These are phyloP conservation scores for Elongisporangium undulatum DNA, from an alignment of 352 stramenopile species.

Conservation along the genomic window DNA sequence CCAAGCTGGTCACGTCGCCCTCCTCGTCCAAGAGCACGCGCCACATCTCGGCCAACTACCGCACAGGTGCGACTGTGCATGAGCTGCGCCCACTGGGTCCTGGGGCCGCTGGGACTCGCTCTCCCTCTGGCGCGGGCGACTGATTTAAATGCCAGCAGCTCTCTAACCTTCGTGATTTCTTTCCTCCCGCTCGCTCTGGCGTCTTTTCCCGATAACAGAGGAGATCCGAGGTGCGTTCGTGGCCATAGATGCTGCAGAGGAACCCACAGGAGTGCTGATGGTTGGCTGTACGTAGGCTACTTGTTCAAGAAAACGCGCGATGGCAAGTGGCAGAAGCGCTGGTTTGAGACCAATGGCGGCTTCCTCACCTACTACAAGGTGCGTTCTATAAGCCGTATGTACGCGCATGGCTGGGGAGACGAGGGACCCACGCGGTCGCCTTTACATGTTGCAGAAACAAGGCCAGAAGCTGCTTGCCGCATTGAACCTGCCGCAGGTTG, in stretches of 20 bases:
- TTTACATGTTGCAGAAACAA: conserved; percentile 59
- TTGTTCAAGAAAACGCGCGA: conserved; percentile 93
- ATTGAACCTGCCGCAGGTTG: conserved; percentile 92
- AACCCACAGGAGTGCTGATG: neutral
- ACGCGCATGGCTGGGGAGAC: neutral
- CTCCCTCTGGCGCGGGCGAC: neutral
- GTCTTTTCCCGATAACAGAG: conserved; percentile 14
- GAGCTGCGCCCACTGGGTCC: neutral
- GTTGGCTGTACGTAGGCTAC: conserved; percentile 52
- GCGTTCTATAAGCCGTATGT: neutral
- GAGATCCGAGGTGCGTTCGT: conserved; percentile 46
- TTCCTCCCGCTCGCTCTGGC: neutral
- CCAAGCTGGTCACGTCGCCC: conserved; percentile 44
- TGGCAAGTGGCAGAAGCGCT: conserved; percentile 96
- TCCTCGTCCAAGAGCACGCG: conserved; percentile 35
- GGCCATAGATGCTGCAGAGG: neutral
- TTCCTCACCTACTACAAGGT: conserved; percentile 99
- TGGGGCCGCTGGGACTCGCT: neutral
- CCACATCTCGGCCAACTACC: conserved; percentile 63
- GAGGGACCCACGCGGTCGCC: neutral
- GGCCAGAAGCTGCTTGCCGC: conserved; percentile 92
- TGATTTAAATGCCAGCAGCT: neutral
- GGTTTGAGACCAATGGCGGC: conserved; percentile 98
- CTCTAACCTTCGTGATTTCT: neutral
- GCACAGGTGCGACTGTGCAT: conserved; percentile 25